Evolutionary conservation across 148 eudicot species (phyloP).

Genomic region (Dysphania ambrosioides): DNA sequence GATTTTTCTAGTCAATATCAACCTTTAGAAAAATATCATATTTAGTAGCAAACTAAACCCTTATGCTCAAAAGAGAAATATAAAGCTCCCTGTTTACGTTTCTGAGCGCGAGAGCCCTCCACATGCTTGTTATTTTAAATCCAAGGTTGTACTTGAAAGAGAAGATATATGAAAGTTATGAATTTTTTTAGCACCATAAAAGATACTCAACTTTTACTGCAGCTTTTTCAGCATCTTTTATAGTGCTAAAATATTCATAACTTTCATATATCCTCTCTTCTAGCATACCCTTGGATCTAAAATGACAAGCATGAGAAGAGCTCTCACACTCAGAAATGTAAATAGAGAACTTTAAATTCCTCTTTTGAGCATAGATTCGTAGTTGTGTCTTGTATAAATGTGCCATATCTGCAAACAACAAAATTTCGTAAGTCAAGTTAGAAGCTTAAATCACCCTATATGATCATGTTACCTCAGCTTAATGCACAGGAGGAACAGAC

Average conservation of each 20-base stretch:
- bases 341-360: conserved; percentile 43
- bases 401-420: conserved; percentile 38
- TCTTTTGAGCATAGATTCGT: conserved; percentile 66
- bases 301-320: conserved; percentile 64
- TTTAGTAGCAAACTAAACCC: not conserved
- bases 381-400: conserved; percentile 64
- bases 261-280: conserved; percentile 50
- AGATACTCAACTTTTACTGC: conserved; percentile 81
- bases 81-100: conserved; percentile 50
- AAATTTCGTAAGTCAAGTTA: not conserved
- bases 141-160: conserved; percentile 54
- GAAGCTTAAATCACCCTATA: not conserved
- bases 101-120: conserved; percentile 67
- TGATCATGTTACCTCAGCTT: too few species aligned
- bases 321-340: conserved; percentile 65
- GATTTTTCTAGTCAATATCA: not conserved
- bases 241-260: conserved; percentile 39
- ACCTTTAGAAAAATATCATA: not conserved
- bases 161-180: conserved; percentile 41
- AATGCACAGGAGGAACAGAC: too few species aligned
- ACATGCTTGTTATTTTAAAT: conserved; percentile 60
- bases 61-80: not conserved
- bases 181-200: conserved; percentile 49
- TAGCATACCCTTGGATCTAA: conserved; percentile 52
- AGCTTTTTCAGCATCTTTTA: conserved; percentile 80